Evolutionary conservation across 192 early-diverging fungal species (phyloP).

Genomic region (Diversispora epigaea): DNA sequence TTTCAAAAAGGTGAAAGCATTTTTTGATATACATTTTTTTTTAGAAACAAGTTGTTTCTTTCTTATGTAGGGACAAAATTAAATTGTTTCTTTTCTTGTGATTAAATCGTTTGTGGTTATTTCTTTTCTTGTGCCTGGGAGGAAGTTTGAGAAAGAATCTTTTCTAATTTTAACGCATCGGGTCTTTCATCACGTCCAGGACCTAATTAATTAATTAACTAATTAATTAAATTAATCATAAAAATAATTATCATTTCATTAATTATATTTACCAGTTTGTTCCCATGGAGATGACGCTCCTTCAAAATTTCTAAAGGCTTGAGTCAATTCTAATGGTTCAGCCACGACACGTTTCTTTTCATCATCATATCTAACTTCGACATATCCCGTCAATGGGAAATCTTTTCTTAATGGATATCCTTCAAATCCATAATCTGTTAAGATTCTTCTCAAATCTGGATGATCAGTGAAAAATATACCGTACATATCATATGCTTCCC

Average conservation of each 20-base stretch:
- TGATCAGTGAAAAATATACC: conserved; percentile 95
- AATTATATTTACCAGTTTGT: conserved; percentile 59
- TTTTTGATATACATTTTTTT: too few species aligned
- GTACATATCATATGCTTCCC: conserved; percentile 98
- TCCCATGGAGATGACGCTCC: conserved; percentile 92
- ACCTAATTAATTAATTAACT: conserved; percentile 27
- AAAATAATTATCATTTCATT: background rate
- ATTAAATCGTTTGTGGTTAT: too few species aligned
- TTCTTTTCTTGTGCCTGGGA: too few species aligned
- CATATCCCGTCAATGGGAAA: conserved; percentile 98
- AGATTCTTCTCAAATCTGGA: conserved; percentile 93
- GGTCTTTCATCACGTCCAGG: conserved; percentile 49
- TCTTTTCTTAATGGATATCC: conserved; percentile 95
- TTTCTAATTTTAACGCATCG: conserved; percentile 26
- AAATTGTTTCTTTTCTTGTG: too few species aligned
- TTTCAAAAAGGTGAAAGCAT: too few species aligned
- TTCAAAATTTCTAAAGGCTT: conserved; percentile 96
- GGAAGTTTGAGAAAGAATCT: conserved; percentile 1
- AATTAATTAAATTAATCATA: conserved; percentile 1
- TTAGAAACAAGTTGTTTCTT: too few species aligned
- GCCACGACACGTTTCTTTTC: conserved; percentile 96
- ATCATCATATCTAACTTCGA: conserved; percentile 98
- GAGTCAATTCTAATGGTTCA: conserved; percentile 93
- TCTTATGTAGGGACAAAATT: too few species aligned
- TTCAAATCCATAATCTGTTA: conserved; percentile 99